Evolutionary conservation across 345 rosid genomes (phyloP).

Genomic region (Ceriops tagal): DNA sequence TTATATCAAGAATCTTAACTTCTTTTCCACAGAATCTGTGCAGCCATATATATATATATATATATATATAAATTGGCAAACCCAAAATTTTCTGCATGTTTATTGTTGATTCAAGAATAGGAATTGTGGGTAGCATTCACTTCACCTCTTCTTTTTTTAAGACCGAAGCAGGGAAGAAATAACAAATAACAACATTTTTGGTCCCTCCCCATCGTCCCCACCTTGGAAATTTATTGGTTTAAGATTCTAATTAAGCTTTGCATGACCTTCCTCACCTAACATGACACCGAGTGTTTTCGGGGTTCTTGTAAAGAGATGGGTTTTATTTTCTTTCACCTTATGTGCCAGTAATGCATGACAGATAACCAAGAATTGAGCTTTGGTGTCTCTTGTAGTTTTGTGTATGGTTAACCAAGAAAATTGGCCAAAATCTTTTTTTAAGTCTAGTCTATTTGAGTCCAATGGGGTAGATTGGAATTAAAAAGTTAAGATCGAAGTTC

Average conservation of each 20-base stretch:
- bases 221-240: constrained; percentile 23
- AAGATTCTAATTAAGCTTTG: background rate
- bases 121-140: constrained; percentile 27
- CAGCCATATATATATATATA: background rate
- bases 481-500: background rate
- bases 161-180: constrained; percentile 12
- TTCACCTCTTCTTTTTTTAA: constrained; percentile 25
- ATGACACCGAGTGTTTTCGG: constrained; percentile 20
- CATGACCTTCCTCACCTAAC: constrained; percentile 21
- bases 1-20: constrained; percentile 17
- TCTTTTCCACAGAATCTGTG: constrained; percentile 17
- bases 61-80: background rate
- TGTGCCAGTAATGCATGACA: constrained; percentile 12
- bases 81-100: background rate
- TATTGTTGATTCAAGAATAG: constrained; percentile 7
- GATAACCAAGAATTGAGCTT: constrained; percentile 13
- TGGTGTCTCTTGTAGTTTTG: constrained; percentile 11
- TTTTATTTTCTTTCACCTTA: constrained; percentile 20
- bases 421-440: background rate
- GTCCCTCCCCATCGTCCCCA: constrained; percentile 16
- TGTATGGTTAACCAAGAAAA: background rate
- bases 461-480: background rate
- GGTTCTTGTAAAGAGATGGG: constrained; percentile 9
- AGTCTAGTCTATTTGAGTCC: background rate
- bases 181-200: background rate